Percentiles rank a stretch among this genome's conserved stretches.
phyloP scores from a whole-genome alignment of 2,329 filamentous ascomycete species.

The Volutella citrinella region DNA sequence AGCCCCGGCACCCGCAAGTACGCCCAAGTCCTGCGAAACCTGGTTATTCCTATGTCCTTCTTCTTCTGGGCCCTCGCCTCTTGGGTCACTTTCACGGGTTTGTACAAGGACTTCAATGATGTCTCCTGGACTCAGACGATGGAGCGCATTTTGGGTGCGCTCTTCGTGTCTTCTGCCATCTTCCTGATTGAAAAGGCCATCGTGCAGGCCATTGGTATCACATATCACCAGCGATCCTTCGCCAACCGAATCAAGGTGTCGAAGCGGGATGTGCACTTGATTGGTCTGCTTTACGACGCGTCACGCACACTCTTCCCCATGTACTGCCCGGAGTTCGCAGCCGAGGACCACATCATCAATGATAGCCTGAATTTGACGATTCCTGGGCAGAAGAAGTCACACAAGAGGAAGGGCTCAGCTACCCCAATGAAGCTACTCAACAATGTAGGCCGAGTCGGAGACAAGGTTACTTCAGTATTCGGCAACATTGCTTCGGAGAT shows the following conservation, averaged over 20 bases:
- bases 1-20: constrained; percentile 70
- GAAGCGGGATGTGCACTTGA: constrained; percentile 78
- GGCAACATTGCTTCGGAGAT: constrained; percentile 93
- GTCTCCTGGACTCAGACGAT: constrained; percentile 57
- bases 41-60: constrained; percentile 65
- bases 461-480: constrained; percentile 90
- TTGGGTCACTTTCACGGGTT: constrained; percentile 59
- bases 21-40: constrained; percentile 59
- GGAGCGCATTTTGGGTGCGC: constrained; percentile 62
- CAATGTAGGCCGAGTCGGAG: constrained; percentile 77
- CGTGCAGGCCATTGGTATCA: constrained; percentile 80
- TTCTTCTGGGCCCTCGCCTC: constrained; percentile 66
- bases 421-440: constrained; percentile 79
- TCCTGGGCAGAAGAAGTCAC: constrained; percentile 53
- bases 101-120: constrained; percentile 38
- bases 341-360: constrained; percentile 90
- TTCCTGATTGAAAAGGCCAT: constrained; percentile 75
- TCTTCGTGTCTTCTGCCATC: constrained; percentile 66
- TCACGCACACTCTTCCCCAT: constrained; percentile 86
- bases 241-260: constrained; percentile 81
- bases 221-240: constrained; percentile 83
- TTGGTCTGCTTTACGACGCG: constrained; percentile 85
- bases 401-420: constrained; percentile 54
- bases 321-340: constrained; percentile 85
- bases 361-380: constrained; percentile 70